Evolutionary conservation across 176 grass and related monocot genomes (phyloP).

Genomic region (Canna indica): DNA sequence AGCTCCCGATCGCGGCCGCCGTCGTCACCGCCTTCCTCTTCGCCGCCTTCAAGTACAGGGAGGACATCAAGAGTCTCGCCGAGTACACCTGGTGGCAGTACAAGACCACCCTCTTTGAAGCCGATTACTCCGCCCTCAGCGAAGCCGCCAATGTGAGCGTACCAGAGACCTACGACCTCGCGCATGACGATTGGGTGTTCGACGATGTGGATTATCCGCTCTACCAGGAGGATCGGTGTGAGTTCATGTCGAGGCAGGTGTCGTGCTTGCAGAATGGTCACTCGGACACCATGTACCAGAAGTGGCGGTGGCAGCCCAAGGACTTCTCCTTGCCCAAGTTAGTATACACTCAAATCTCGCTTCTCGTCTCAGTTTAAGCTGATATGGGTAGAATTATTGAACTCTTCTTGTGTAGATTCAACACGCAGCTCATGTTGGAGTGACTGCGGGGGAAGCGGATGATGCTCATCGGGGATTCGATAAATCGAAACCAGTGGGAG

Average conservation of each 20-base stretch:
- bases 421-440: constrained; percentile 8
- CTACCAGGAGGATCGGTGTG: constrained; percentile 48
- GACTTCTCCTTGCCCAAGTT: constrained; percentile 3
- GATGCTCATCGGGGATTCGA: constrained; percentile 3
- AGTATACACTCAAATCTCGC: not conserved
- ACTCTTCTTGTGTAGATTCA: not conserved
- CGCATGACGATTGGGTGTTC: constrained; percentile 51
- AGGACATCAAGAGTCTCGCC: not conserved
- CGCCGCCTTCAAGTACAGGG: not conserved
- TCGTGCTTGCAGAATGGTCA: constrained; percentile 77
- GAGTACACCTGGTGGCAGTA: not conserved
- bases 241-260: constrained; percentile 66
- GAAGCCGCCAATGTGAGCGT: not conserved
- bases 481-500: constrained; percentile 16
- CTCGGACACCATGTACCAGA: constrained; percentile 67
- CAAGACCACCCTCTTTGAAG: not conserved
- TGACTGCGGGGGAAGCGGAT: constrained; percentile 9
- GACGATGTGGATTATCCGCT: constrained; percentile 48
- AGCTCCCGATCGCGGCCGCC: not conserved
- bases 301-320: constrained; percentile 85
- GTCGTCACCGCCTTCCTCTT: not conserved
- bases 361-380: not conserved
- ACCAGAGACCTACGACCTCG: constrained; percentile 31
- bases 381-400: too few relatives aligned
- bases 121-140: not conserved